A percentile compares a stretch with the other conserved stretches of the same genome.
Evolutionary conservation across 1,284 basidiomycete genomes (phyloP).

Genomic region (Coniferiporia sulphurascens): DNA sequence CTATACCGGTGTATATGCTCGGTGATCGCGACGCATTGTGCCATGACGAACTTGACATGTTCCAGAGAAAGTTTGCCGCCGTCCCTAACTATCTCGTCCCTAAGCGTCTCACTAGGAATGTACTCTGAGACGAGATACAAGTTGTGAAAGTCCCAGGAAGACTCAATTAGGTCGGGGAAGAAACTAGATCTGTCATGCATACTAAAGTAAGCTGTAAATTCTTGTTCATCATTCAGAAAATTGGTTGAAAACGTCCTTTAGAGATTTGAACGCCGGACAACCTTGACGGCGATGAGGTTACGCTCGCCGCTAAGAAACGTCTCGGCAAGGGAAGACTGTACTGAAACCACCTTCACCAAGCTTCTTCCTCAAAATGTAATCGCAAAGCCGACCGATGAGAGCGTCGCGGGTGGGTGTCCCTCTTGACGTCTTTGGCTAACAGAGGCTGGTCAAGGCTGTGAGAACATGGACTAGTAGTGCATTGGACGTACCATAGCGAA

Average conservation of each 20-base stretch:
- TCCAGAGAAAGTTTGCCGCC: neutral
- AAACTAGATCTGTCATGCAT: neutral
- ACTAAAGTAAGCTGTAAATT: neutral
- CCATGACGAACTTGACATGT: neutral
- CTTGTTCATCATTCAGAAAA: neutral
- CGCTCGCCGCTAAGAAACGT: neutral
- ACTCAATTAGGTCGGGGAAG: neutral
- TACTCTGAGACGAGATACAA: conserved; percentile 2
- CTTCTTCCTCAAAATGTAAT: neutral
- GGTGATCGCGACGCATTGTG: neutral
- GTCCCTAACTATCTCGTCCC: conserved; percentile 1
- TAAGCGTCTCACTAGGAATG: neutral
- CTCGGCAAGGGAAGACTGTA: conserved; percentile 2
- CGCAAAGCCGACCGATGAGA: neutral
- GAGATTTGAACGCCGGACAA: neutral
- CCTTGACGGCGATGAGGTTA: conserved; percentile 3
- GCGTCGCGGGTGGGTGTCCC: neutral
- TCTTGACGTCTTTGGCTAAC: neutral
- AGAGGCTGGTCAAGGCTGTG: too few species aligned
- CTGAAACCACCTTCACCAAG: conserved; percentile 1
- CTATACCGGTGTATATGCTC: conserved; percentile 26
- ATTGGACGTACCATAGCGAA: neutral
- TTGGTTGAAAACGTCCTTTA: neutral
- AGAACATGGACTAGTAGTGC: neutral
- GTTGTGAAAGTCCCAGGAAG: conserved; percentile 4